Percentiles rank a stretch among this genome's conserved stretches.
Evolutionary conservation across 116 monocot species (phyloP).

Genomic region (Papilionanthe hybrid): DNA sequence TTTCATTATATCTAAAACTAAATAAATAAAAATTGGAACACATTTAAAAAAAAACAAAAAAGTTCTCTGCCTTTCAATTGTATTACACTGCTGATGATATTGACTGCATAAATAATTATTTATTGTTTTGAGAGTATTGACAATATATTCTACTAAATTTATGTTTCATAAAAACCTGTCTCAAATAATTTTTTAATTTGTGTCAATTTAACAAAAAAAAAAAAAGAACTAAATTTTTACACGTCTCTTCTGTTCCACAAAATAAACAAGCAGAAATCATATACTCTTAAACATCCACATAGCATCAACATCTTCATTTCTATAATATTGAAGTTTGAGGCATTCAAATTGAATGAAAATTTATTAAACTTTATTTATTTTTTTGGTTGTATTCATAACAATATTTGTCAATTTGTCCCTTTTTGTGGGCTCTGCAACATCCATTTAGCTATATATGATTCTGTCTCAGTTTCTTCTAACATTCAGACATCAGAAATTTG

Average conservation of each 20-base stretch:
- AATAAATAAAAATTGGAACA: too few species aligned
- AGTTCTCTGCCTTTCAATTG: too few species aligned
- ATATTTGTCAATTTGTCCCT: background rate
- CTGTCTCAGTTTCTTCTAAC: conserved; percentile 3
- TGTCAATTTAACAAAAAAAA: too few species aligned
- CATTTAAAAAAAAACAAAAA: too few species aligned
- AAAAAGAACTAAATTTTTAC: too few species aligned
- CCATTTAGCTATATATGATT: conserved; percentile 13
- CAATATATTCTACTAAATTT: too few species aligned
- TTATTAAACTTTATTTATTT: background rate
- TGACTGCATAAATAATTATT: too few species aligned
- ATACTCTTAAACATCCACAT: background rate
- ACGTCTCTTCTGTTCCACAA: background rate
- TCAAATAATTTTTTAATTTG: too few species aligned
- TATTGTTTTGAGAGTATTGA: too few species aligned
- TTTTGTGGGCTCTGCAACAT: background rate
- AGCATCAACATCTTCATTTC: background rate
- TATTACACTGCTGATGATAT: too few species aligned
- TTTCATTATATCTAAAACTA: too few species aligned
- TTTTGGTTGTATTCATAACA: background rate
- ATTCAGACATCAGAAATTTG: conserved; percentile 1
- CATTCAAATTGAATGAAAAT: background rate
- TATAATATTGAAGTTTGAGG: background rate
- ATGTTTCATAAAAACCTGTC: too few species aligned
- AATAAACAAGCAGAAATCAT: background rate